These are phyloP conservation scores for Fagopyrum tataricum DNA, from an alignment of 148 eudicot genomes.

Conservation along the genomic window DNA sequence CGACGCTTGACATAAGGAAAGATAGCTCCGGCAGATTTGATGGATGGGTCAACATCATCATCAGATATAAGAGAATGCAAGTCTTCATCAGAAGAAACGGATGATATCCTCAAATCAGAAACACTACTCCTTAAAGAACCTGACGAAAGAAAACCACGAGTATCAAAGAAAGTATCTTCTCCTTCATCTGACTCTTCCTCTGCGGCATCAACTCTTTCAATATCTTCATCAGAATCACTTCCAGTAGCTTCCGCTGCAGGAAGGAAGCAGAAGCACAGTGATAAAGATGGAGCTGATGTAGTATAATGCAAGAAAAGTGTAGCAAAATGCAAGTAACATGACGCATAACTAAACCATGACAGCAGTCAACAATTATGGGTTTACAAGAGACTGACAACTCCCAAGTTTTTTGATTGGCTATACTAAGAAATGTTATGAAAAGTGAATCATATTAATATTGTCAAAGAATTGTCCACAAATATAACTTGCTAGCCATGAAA, in stretches of 20 bases:
- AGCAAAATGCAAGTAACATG: neutral
- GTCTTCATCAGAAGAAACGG: slow-evolving; percentile 62
- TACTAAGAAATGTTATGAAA: neutral
- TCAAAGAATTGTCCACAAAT: neutral
- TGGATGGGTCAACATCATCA: slow-evolving; percentile 44
- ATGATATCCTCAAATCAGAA: slow-evolving; percentile 56
- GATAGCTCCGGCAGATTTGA: slow-evolving; percentile 41
- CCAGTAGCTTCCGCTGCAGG: slow-evolving; percentile 50
- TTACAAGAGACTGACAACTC: neutral
- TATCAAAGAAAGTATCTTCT: slow-evolving; percentile 61
- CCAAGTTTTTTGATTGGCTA: neutral
- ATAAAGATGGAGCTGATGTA: neutral
- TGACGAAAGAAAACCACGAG: slow-evolving; percentile 67
- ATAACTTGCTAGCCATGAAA: neutral
- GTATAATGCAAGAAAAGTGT: neutral
- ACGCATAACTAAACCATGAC: neutral
- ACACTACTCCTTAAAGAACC: slow-evolving; percentile 63
- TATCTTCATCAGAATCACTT: slow-evolving; percentile 70
- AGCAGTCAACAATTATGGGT: neutral
- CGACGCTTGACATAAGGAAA: slow-evolving; percentile 59
- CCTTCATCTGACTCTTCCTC: slow-evolving; percentile 84
- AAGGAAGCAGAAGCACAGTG: slow-evolving; percentile 4
- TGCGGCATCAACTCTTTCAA: slow-evolving; percentile 62
- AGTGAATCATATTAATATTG: neutral
- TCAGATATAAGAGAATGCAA: slow-evolving; percentile 35